Evolutionary conservation across 2,329 filamentous ascomycete species (phyloP).

Genomic region (Thelonectria blattea): DNA sequence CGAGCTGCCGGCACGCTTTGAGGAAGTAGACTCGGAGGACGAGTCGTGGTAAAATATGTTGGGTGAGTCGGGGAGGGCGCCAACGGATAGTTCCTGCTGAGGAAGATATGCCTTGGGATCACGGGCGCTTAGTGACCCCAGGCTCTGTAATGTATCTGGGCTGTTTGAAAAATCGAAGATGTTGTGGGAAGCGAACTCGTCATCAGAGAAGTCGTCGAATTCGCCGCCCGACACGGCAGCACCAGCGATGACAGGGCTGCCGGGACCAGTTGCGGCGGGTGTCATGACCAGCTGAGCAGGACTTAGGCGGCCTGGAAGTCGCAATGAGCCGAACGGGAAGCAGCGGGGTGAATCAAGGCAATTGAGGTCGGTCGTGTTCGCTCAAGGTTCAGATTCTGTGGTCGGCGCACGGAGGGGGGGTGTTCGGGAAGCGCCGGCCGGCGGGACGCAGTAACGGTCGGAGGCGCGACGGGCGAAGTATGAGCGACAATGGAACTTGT

Average conservation of each 20-base stretch:
- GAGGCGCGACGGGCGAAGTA: constrained; percentile 9
- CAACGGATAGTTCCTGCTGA: constrained; percentile 43
- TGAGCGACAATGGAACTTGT: not conserved
- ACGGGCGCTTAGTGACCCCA: constrained; percentile 40
- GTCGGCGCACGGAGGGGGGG: constrained; percentile 31
- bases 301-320: constrained; percentile 29
- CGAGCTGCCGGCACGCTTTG: constrained; percentile 55
- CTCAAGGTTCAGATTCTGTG: constrained; percentile 28
- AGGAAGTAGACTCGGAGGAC: constrained; percentile 58
- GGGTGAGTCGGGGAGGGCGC: constrained; percentile 50
- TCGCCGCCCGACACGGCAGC: constrained; percentile 46
- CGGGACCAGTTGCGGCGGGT: constrained; percentile 40
- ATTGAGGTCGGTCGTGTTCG: constrained; percentile 35
- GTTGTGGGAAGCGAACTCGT: constrained; percentile 43
- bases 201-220: constrained; percentile 47
- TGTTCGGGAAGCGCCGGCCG: constrained; percentile 16
- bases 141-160: constrained; percentile 46
- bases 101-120: constrained; percentile 43
- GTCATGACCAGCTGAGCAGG: constrained; percentile 44
- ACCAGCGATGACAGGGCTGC: constrained; percentile 49
- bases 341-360: constrained; percentile 24
- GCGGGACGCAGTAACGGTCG: constrained; percentile 29
- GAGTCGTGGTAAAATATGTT: constrained; percentile 55
- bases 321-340: constrained; percentile 13
- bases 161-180: constrained; percentile 47